Percentiles rank a stretch among this genome's conserved stretches.
These are phyloP conservation scores for Termitomyces sp. DNA, from an alignment of 768 basidiomycete species.

Conservation along the genomic window DNA sequence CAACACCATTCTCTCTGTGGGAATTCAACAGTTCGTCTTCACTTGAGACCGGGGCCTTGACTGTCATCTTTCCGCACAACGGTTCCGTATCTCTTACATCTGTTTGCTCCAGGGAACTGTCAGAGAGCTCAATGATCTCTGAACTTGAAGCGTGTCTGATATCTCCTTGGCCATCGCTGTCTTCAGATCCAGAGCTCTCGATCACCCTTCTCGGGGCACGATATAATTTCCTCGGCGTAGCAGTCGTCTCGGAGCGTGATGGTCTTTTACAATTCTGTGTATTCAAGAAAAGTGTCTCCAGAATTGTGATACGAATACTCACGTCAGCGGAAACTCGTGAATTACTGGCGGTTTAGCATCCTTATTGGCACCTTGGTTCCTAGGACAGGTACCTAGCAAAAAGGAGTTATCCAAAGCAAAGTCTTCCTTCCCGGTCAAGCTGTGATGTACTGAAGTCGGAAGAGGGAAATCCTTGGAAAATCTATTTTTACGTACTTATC, in stretches of 20 bases:
- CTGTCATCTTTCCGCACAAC: conserved; percentile 7
- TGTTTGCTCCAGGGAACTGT: conserved; percentile 19
- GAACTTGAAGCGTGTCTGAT: conserved; percentile 8
- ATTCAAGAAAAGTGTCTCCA: neutral
- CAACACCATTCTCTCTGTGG: conserved; percentile 25
- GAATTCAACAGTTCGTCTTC: conserved; percentile 15
- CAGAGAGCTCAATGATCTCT: conserved; percentile 26
- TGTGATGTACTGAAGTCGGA: neutral
- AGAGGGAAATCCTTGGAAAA: neutral
- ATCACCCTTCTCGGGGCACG: conserved; percentile 26
- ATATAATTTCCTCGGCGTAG: conserved; percentile 8
- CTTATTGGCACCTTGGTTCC: neutral
- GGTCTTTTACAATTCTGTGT: neutral
- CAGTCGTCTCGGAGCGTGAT: neutral
- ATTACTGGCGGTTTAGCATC: neutral
- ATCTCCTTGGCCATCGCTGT: conserved; percentile 20
- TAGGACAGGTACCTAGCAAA: neutral
- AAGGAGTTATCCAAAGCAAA: neutral
- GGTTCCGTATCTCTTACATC: neutral
- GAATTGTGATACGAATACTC: neutral
- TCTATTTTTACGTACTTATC: conserved; percentile 29
- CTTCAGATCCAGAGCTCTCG: conserved; percentile 31
- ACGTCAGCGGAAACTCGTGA: neutral
- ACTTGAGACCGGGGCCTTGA: neutral
- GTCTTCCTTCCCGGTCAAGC: neutral